Evolutionary conservation across 208 protist species (phyloP).

Genomic region (Dictyostelium gargantuum): DNA sequence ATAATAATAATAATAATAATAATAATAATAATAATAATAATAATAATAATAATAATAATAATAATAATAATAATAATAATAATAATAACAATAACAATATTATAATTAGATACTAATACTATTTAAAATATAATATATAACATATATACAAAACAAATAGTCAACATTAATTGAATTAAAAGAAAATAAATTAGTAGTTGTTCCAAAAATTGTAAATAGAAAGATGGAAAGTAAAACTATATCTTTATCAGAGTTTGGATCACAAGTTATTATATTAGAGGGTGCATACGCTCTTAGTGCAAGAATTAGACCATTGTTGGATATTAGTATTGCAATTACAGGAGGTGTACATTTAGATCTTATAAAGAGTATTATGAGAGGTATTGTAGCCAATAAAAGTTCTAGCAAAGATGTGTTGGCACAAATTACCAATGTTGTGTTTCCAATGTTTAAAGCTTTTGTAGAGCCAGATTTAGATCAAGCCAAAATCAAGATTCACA

Average conservation of each 20-base stretch:
- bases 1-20: too few relatives aligned
- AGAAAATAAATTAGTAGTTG: slow-evolving; percentile 1
- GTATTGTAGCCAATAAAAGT: slow-evolving; percentile 7
- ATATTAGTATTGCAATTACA: slow-evolving; percentile 70
- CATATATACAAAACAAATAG: neutral
- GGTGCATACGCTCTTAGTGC: slow-evolving; percentile 70
- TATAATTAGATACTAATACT: too few relatives aligned
- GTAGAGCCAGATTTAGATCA: slow-evolving; percentile 71
- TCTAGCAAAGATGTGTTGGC: slow-evolving; percentile 65
- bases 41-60: too few relatives aligned
- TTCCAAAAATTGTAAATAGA: slow-evolving; percentile 35
- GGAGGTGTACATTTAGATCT: slow-evolving; percentile 74
- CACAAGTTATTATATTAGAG: slow-evolving; percentile 66
- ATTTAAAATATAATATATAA: neutral
- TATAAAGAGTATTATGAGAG: slow-evolving; percentile 60
- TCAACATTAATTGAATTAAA: slow-evolving; percentile 36
- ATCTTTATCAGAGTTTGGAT: neutral
- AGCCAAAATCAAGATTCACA: slow-evolving; percentile 71
- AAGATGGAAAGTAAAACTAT: slow-evolving; percentile 20
- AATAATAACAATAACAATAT: too few relatives aligned
- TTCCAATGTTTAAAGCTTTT: slow-evolving; percentile 76
- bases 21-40: too few relatives aligned
- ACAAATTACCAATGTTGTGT: slow-evolving; percentile 73
- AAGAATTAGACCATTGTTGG: slow-evolving; percentile 33
- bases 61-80: too few relatives aligned